Conservation (phyloP, 768 basidiomycete species). For the Kwoniella botswanensis region DNA sequence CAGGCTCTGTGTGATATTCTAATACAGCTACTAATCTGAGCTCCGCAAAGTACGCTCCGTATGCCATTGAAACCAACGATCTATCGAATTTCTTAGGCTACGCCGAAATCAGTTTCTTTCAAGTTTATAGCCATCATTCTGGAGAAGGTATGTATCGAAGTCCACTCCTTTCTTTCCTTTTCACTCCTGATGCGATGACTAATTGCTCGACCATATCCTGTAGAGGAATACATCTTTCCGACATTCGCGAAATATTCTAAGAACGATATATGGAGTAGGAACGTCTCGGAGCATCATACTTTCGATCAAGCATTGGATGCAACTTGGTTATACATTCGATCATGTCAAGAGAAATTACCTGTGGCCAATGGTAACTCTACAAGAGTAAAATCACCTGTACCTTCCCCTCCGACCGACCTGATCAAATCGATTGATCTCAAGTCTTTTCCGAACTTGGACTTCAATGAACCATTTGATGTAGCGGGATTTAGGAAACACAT, state of each 20-base stretch:
- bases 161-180: background rate
- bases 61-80: constrained; percentile 22
- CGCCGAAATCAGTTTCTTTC: constrained; percentile 26
- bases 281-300: constrained; percentile 27
- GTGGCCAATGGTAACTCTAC: background rate
- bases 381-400: constrained; percentile 18
- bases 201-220: too few species aligned
- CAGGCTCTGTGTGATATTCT: too few species aligned
- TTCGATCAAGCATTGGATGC: constrained; percentile 26
- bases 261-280: constrained; percentile 12
- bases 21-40: too few species aligned
- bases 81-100: constrained; percentile 26
- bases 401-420: constrained; percentile 4
- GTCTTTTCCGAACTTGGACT: constrained; percentile 13
- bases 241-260: background rate
- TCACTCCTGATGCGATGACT: too few species aligned
- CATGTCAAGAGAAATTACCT: constrained; percentile 11
- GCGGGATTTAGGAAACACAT: constrained; percentile 19
- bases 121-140: constrained; percentile 24
- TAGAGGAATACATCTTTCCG: constrained; percentile 20
- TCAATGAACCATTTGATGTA: constrained; percentile 15
- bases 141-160: constrained; percentile 9
- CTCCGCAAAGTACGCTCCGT: background rate
- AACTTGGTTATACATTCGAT: constrained; percentile 27
- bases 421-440: background rate